These are phyloP conservation scores for Talaromyces stipitatus DNA, from an alignment of 495 filamentous ascomycete species.

Conservation along the genomic window DNA sequence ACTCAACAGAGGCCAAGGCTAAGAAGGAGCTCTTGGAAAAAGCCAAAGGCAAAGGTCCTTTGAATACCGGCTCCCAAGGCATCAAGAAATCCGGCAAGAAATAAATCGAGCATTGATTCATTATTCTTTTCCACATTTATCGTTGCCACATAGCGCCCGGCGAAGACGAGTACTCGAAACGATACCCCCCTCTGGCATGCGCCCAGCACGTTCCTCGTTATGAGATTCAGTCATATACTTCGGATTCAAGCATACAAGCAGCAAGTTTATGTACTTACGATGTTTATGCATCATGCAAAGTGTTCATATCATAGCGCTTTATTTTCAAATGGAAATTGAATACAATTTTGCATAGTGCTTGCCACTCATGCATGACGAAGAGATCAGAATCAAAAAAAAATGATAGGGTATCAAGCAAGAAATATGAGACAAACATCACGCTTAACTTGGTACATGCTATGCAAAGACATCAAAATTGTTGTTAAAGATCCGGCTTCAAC, in stretches of 20 bases:
- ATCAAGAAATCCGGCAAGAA: conserved; percentile 94
- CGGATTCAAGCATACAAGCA: neutral
- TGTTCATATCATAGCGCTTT: no score
- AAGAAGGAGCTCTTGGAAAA: conserved; percentile 66
- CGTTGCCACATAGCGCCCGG: neutral
- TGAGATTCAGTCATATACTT: conserved; percentile 21
- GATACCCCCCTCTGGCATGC: neutral
- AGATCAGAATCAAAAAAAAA: neutral
- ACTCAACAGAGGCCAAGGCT: conserved; percentile 60
- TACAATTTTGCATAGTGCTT: neutral
- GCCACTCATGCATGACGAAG: neutral
- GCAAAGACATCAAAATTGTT: neutral
- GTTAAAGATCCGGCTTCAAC: neutral
- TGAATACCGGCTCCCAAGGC: conserved; percentile 70
- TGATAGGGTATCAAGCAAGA: neutral
- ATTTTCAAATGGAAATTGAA: neutral
- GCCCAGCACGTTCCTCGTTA: conserved; percentile 1
- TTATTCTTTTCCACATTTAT: neutral
- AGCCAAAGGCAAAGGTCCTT: conserved; percentile 48
- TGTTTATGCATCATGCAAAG: neutral
- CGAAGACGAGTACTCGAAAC: neutral
- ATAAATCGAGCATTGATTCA: conserved; percentile 27
- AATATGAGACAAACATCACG: neutral
- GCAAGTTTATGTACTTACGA: neutral
- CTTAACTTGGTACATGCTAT: neutral